These are phyloP conservation scores for Claviceps sp. DNA, from an alignment of 2,329 filamentous ascomycete genomes.

Conservation along the genomic window DNA sequence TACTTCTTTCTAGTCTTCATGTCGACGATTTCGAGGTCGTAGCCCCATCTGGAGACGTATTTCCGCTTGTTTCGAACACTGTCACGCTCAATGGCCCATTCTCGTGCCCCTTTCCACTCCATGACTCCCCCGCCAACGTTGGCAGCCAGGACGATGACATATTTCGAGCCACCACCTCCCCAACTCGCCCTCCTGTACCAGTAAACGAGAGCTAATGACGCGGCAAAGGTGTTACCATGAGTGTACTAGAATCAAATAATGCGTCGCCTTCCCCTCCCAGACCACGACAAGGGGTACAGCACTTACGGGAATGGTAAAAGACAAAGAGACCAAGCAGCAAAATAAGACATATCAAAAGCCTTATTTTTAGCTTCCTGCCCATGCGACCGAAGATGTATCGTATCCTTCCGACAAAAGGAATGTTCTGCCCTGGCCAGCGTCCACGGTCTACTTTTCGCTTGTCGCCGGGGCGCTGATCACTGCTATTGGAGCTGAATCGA, in stretches of 20 bases:
- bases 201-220: conserved; percentile 32
- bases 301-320: conserved; percentile 62
- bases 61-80: conserved; percentile 90
- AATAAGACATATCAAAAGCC: conserved; percentile 43
- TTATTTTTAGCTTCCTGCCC: conserved; percentile 52
- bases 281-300: background rate
- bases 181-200: conserved; percentile 58
- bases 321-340: conserved; percentile 48
- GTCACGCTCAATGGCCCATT: conserved; percentile 97
- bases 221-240: background rate
- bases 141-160: conserved; percentile 83
- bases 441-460: conserved; percentile 64
- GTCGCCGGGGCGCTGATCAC: conserved; percentile 45
- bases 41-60: conserved; percentile 80
- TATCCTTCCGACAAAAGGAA: conserved; percentile 34
- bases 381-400: conserved; percentile 34
- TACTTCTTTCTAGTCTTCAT: conserved; percentile 99
- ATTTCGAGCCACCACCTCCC: conserved; percentile 77
- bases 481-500: conserved; percentile 42
- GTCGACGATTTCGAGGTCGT: conserved; percentile 90
- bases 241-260: background rate
- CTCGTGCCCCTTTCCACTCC: conserved; percentile 95
- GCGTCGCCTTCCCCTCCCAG: background rate
- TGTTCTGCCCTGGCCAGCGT: conserved; percentile 28
- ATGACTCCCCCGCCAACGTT: conserved; percentile 95